Percentiles rank a stretch among this genome's conserved stretches.
phyloP scores from a whole-genome alignment of 306 rosid species.

The Oemleria cerasiformis region DNA sequence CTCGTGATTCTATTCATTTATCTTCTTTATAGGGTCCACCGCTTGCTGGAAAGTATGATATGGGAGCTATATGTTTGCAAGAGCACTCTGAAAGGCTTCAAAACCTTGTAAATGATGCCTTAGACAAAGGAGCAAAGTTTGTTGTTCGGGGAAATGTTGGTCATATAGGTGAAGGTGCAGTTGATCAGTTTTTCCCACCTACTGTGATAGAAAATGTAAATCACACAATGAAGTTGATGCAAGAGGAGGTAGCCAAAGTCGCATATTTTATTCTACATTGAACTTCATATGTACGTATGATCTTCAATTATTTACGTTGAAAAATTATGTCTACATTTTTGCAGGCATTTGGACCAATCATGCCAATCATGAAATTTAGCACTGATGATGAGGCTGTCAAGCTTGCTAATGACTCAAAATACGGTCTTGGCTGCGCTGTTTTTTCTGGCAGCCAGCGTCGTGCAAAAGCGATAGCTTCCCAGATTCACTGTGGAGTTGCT shows the following conservation, averaged over 20 bases:
- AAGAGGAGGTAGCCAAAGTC: conserved; percentile 76
- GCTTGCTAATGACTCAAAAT: conserved; percentile 86
- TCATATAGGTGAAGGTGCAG: conserved; percentile 83
- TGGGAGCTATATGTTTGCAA: conserved; percentile 94
- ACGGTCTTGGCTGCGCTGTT: conserved; percentile 92
- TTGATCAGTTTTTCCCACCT: conserved; percentile 88
- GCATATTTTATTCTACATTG: conserved; percentile 17
- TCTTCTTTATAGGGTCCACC: conserved; percentile 79
- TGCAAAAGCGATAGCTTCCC: conserved; percentile 73
- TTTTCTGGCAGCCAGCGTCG: conserved; percentile 80
- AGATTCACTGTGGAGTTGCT: conserved; percentile 75
- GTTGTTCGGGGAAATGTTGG: conserved; percentile 88
- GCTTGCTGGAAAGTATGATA: conserved; percentile 76
- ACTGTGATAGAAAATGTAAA: conserved; percentile 82
- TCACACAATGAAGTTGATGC: conserved; percentile 92
- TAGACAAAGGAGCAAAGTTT: conserved; percentile 87
- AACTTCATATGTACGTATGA: background rate
- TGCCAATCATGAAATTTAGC: conserved; percentile 86
- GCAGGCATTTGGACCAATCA: conserved; percentile 89
- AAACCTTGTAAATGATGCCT: conserved; percentile 75
- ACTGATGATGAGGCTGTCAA: conserved; percentile 74
- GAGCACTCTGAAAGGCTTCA: conserved; percentile 96
- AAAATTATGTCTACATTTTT: conserved; percentile 23
- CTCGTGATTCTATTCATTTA: conserved; percentile 13
- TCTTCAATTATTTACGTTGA: conserved; percentile 11